These are phyloP conservation scores for Leccinum huronense DNA, from an alignment of 1,284 basidiomycete genomes.

Conservation along the genomic window DNA sequence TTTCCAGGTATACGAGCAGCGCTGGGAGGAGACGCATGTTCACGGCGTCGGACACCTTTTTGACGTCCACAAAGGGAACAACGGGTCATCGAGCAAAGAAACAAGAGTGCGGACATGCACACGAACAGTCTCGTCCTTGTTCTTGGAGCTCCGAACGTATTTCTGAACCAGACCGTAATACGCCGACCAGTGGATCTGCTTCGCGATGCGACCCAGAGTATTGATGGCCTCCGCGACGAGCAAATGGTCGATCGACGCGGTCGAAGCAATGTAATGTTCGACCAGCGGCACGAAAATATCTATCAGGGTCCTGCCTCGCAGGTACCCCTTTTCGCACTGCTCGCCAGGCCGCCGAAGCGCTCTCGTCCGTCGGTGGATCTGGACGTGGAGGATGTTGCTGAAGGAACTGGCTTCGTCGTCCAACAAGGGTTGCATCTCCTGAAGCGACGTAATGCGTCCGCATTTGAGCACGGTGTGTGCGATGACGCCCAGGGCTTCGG, in stretches of 20 bases:
- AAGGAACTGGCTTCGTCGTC: conserved; percentile 98
- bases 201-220: conserved; percentile 74
- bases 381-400: conserved; percentile 94
- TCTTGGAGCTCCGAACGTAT: conserved; percentile 75
- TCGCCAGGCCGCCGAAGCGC: conserved; percentile 87
- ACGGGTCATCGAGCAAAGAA: conserved; percentile 72
- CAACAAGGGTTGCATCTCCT: conserved; percentile 82
- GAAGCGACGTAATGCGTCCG: conserved; percentile 56
- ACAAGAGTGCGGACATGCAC: conserved; percentile 88
- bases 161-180: conserved; percentile 83
- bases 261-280: conserved; percentile 74
- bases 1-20: conserved; percentile 76
- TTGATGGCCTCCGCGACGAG: conserved; percentile 89
- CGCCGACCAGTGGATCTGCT: conserved; percentile 77
- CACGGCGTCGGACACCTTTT: conserved; percentile 74
- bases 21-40: conserved; percentile 73
- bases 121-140: conserved; percentile 74
- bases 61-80: conserved; percentile 30
- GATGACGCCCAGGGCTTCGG: conserved; percentile 82
- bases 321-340: conserved; percentile 63
- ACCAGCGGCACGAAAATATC: conserved; percentile 90
- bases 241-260: conserved; percentile 81
- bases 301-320: conserved; percentile 73
- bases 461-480: conserved; percentile 75
- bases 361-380: conserved; percentile 86